phyloP scores from a whole-genome alignment of 495 filamentous ascomycete species.

The Aspergillus egyptiacus region DNA sequence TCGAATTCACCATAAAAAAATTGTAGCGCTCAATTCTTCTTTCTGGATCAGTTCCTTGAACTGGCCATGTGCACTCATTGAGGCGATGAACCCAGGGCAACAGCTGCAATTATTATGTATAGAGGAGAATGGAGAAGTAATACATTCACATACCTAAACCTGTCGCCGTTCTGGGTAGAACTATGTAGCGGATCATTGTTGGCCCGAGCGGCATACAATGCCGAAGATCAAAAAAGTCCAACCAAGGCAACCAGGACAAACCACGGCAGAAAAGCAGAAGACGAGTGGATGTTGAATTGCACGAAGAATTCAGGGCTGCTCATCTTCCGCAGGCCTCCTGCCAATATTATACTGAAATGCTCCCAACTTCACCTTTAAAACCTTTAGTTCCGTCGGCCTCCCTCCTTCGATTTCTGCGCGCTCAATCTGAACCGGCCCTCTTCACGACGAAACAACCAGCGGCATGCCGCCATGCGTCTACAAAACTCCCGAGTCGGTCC shows the following conservation, averaged over 20 bases:
- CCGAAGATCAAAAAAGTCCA: constrained; percentile 8
- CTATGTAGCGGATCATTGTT: constrained; percentile 18
- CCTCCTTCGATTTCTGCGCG: constrained; percentile 56
- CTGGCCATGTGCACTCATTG: background rate
- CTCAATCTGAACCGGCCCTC: constrained; percentile 49
- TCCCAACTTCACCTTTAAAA: constrained; percentile 31
- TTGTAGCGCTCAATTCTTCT: constrained; percentile 2
- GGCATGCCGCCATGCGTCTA: constrained; percentile 18
- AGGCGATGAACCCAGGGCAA: background rate
- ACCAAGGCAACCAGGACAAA: background rate
- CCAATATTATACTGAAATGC: constrained; percentile 27
- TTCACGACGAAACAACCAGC: constrained; percentile 41
- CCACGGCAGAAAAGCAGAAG: background rate
- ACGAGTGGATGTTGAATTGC: background rate
- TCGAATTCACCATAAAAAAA: constrained; percentile 1
- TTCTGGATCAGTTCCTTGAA: background rate
- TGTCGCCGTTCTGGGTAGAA: too few relatives aligned
- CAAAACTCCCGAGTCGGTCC: background rate
- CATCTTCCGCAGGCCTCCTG: constrained; percentile 6
- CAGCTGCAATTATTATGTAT: background rate
- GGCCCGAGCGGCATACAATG: constrained; percentile 10
- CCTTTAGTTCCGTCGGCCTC: constrained; percentile 50
- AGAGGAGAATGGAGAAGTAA: background rate
- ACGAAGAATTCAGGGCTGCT: background rate
- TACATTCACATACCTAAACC: background rate